Percentiles rank a stretch among this genome's conserved stretches.
phyloP scores from a whole-genome alignment of 2,329 filamentous ascomycete genomes.

The Dothistroma septosporum region DNA sequence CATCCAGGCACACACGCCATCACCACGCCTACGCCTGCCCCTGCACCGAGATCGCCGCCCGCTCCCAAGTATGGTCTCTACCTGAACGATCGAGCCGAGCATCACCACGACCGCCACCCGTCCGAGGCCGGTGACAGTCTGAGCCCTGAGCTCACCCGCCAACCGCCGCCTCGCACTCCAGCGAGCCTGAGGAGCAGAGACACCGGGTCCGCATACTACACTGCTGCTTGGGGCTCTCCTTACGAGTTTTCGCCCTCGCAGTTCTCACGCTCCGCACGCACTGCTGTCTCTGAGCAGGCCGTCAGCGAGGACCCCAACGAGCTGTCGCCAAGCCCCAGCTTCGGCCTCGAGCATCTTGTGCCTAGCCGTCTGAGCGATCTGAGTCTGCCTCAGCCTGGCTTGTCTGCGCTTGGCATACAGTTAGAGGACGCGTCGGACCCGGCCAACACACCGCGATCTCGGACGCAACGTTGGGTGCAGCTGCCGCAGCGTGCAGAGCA shows the following conservation, averaged over 20 bases:
- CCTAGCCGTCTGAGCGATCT: conserved; percentile 30
- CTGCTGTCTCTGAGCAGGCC: conserved; percentile 30
- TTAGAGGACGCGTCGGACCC: conserved; percentile 20
- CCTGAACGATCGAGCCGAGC: conserved; percentile 9
- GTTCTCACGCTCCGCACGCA: conserved; percentile 30
- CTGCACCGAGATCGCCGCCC: conserved; percentile 20
- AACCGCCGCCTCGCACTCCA: conserved; percentile 30
- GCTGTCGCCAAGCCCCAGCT: conserved; percentile 30
- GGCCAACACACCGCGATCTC: conserved; percentile 29
- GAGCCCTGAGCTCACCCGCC: conserved; percentile 23
- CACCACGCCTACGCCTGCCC: conserved; percentile 15
- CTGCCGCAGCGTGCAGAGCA: conserved; percentile 26
- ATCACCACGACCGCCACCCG: conserved; percentile 5
- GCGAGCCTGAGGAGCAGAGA: conserved; percentile 28
- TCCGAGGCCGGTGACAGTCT: conserved; percentile 2
- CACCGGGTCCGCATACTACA: conserved; percentile 45
- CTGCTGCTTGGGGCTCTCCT: conserved; percentile 87
- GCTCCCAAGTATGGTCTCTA: conserved; percentile 19
- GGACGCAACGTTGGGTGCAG: conserved; percentile 33
- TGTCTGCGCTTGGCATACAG: conserved; percentile 14
- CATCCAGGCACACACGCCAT: conserved; percentile 12
- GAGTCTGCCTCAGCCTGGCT: conserved; percentile 16
- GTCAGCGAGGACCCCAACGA: conserved; percentile 28
- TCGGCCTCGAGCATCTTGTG: conserved; percentile 35
- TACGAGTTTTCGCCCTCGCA: conserved; percentile 63